Evolutionary conservation across 371 early-diverging fungal species (phyloP).

Genomic region (Phascolomyces articulosus): DNA sequence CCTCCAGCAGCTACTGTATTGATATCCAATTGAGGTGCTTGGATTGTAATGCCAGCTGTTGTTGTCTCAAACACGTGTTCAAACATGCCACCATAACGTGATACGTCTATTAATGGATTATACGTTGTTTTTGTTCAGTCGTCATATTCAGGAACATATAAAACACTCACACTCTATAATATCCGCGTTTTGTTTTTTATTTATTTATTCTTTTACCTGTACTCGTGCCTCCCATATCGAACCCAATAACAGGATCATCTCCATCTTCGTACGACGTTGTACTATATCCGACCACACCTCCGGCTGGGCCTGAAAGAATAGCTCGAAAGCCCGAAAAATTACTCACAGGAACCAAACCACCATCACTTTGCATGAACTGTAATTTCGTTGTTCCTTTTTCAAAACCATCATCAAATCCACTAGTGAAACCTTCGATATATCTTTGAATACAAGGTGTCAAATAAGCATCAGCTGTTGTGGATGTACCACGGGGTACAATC

Average conservation of each 20-base stretch:
- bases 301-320: constrained; percentile 95
- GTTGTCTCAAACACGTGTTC: constrained; percentile 96
- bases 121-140: background rate
- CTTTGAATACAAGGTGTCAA: constrained; percentile 89
- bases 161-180: too few species aligned
- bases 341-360: constrained; percentile 87
- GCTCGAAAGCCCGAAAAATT: constrained; percentile 88
- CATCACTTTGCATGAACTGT: constrained; percentile 97
- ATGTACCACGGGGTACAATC: constrained; percentile 91
- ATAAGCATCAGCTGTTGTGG: constrained; percentile 92
- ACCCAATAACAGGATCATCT: constrained; percentile 83
- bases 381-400: constrained; percentile 61
- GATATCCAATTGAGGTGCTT: constrained; percentile 96
- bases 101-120: constrained; percentile 67
- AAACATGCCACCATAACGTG: constrained; percentile 87
- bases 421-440: constrained; percentile 82
- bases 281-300: constrained; percentile 94
- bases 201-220: constrained; percentile 48
- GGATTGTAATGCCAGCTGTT: constrained; percentile 93
- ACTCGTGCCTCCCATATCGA: constrained; percentile 97
- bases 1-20: constrained; percentile 97
- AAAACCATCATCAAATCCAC: constrained; percentile 84
- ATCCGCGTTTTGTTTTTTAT: background rate
- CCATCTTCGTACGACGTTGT: constrained; percentile 73
- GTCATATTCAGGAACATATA: too few species aligned